These are phyloP conservation scores for Fusarium coicis DNA, from an alignment of 2,329 filamentous ascomycete genomes.

Conservation along the genomic window DNA sequence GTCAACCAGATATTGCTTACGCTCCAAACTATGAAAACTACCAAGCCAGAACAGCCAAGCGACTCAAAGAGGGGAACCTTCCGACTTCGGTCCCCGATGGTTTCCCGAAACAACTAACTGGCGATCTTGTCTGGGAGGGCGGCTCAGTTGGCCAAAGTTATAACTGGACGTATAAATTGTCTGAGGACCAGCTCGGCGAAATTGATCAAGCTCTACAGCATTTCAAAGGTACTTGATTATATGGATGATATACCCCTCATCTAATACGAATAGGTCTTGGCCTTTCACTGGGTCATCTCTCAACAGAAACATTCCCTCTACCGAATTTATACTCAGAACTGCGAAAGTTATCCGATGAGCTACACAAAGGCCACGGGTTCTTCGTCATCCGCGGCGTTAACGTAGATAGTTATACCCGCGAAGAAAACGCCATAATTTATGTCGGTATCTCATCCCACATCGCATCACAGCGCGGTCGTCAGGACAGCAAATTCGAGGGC, in stretches of 20 bases:
- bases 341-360: conserved; percentile 61
- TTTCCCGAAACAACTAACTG: conserved; percentile 3
- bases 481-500: conserved; percentile 60
- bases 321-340: conserved; percentile 61
- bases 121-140: conserved; percentile 32
- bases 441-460: conserved; percentile 69
- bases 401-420: conserved; percentile 61
- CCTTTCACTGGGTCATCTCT: conserved; percentile 47
- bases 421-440: conserved; percentile 70
- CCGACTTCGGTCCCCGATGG: conserved; percentile 6
- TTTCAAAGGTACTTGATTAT: conserved; percentile 8
- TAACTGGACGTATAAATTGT: conserved; percentile 17
- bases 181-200: conserved; percentile 6
- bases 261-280: conserved; percentile 7
- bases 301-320: conserved; percentile 64
- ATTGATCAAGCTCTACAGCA: conserved; percentile 15
- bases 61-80: background rate
- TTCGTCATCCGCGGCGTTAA: conserved; percentile 69
- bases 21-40: conserved; percentile 25
- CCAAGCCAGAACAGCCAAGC: background rate
- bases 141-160: conserved; percentile 10
- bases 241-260: background rate
- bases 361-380: conserved; percentile 70
- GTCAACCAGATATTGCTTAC: conserved; percentile 29
- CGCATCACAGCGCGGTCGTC: conserved; percentile 62